Percentiles rank a stretch among this genome's conserved stretches.
Evolutionary conservation across 805 yeast genomes (phyloP).

Genomic region (Pichia exigua): DNA sequence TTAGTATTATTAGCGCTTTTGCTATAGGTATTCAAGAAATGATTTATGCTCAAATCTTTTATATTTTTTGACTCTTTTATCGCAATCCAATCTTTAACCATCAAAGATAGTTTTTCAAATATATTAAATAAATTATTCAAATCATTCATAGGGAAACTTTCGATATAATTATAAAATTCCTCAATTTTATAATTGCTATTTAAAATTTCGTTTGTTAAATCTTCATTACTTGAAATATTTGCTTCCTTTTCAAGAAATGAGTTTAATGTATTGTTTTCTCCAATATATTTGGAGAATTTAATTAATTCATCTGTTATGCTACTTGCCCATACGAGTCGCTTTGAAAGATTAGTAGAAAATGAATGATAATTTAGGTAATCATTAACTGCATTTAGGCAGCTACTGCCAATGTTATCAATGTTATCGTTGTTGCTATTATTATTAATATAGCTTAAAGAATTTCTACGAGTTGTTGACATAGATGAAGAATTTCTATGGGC

Average conservation of each 20-base stretch:
- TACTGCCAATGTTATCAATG: background rate
- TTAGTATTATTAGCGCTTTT: background rate
- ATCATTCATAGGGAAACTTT: constrained; percentile 8
- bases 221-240: background rate
- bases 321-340: background rate
- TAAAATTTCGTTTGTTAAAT: background rate
- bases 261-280: background rate
- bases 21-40: background rate
- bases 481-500: background rate
- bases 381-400: background rate
- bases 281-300: background rate
- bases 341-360: background rate
- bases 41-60: background rate
- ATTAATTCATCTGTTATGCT: background rate
- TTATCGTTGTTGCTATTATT: no score
- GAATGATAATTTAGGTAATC: background rate
- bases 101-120: background rate
- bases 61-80: background rate
- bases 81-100: constrained; percentile 6
- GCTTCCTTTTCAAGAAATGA: background rate
- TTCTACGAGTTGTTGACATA: background rate
- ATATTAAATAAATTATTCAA: constrained; percentile 2
- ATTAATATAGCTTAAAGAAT: background rate
- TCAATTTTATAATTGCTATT: constrained; percentile 7
- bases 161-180: constrained; percentile 11